These are phyloP conservation scores for Tardiomyces depauwii DNA, from an alignment of 1,139 yeast genomes.

Conservation along the genomic window DNA sequence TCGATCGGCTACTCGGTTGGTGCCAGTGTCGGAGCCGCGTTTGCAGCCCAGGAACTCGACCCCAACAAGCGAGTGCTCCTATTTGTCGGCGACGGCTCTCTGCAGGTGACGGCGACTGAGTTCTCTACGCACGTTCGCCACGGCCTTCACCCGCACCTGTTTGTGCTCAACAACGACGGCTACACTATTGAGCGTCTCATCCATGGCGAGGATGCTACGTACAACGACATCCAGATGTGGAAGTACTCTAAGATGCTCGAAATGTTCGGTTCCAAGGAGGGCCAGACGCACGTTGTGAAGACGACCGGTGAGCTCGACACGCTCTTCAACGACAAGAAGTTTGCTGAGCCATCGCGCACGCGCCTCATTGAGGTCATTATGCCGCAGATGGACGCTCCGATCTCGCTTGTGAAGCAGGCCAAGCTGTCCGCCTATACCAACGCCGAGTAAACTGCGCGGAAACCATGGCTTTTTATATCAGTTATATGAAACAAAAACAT, in stretches of 20 bases:
- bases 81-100: constrained; percentile 85
- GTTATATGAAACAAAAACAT: too few species aligned
- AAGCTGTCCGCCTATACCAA: constrained; percentile 64
- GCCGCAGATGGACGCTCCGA: constrained; percentile 76
- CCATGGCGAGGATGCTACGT: constrained; percentile 66
- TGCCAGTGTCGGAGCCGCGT: constrained; percentile 73
- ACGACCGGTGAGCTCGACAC: constrained; percentile 58
- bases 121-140: constrained; percentile 76
- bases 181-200: constrained; percentile 84
- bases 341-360: constrained; percentile 51
- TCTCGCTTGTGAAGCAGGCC: constrained; percentile 61
- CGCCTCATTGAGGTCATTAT: constrained; percentile 73
- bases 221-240: constrained; percentile 81
- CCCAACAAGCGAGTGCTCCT: constrained; percentile 61
- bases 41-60: constrained; percentile 70
- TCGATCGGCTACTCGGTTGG: constrained; percentile 86
- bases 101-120: constrained; percentile 81
- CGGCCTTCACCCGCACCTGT: constrained; percentile 69
- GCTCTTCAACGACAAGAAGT: constrained; percentile 42
- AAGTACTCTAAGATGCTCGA: constrained; percentile 58
- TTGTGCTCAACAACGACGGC: constrained; percentile 76
- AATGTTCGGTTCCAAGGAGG: constrained; percentile 54
- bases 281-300: constrained; percentile 37
- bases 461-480: too few species aligned
- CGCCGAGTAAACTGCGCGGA: constrained; percentile 3